These are phyloP conservation scores for Tolypocladium paradoxum DNA, from an alignment of 2,329 filamentous ascomycete species.

Conservation along the genomic window DNA sequence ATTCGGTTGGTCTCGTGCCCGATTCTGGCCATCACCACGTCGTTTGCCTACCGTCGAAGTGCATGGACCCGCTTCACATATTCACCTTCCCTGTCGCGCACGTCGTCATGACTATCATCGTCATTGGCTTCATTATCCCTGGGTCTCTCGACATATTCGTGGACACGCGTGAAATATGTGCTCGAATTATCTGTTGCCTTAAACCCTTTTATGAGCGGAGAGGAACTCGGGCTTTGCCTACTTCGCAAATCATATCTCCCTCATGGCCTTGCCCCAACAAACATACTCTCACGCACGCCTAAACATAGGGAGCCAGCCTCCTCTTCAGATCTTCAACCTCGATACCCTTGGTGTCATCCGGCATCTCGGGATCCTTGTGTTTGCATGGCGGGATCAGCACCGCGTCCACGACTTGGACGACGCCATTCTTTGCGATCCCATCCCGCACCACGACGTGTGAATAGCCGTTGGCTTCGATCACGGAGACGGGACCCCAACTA, in stretches of 20 bases:
- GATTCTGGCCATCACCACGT: slow-evolving; percentile 33
- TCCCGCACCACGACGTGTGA: slow-evolving; percentile 56
- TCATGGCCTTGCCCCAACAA: not conserved
- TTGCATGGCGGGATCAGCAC: slow-evolving; percentile 69
- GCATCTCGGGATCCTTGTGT: slow-evolving; percentile 6
- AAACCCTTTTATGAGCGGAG: not conserved
- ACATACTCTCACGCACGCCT: not conserved
- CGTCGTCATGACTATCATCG: slow-evolving; percentile 27
- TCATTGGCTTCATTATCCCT: slow-evolving; percentile 33
- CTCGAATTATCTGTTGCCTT: not conserved
- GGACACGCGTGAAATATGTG: not conserved
- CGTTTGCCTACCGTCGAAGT: slow-evolving; percentile 30
- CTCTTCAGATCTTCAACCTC: slow-evolving; percentile 18
- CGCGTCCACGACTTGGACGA: slow-evolving; percentile 64
- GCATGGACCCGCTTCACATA: slow-evolving; percentile 30
- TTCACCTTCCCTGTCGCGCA: slow-evolving; percentile 27
- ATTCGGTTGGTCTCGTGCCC: slow-evolving; percentile 33
- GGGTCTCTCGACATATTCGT: slow-evolving; percentile 1
- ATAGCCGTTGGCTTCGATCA: slow-evolving; percentile 67
- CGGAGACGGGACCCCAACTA: slow-evolving; percentile 55
- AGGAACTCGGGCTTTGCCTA: not conserved
- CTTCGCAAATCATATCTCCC: not conserved
- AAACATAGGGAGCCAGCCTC: slow-evolving; percentile 16
- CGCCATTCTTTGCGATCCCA: slow-evolving; percentile 65
- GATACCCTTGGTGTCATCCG: slow-evolving; percentile 9